Evolutionary conservation across 2,329 filamentous ascomycete genomes (phyloP).

Genomic region (Fusarium agapanthi): DNA sequence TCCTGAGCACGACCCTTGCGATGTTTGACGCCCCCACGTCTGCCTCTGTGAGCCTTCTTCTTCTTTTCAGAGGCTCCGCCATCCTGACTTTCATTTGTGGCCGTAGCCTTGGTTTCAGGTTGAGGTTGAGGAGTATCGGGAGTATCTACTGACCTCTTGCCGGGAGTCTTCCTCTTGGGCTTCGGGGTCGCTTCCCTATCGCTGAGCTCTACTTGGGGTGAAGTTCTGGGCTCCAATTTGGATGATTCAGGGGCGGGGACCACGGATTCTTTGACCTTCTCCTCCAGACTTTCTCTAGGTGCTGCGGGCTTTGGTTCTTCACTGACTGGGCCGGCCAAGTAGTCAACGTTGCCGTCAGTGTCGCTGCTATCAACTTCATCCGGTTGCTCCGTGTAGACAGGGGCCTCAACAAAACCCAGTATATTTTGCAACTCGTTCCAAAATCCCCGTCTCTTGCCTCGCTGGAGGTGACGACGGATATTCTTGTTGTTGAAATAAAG

Average conservation of each 20-base stretch:
- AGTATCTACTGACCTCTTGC: not conserved
- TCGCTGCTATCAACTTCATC: constrained; percentile 30
- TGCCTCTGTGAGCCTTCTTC: constrained; percentile 74
- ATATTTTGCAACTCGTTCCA: constrained; percentile 39
- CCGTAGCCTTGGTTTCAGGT: not conserved
- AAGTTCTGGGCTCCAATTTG: not conserved
- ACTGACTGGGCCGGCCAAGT: not conserved
- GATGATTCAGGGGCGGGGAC: constrained; percentile 9
- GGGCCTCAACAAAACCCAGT: constrained; percentile 1
- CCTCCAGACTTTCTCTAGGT: constrained; percentile 1
- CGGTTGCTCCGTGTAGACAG: not conserved
- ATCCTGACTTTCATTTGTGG: constrained; percentile 9
- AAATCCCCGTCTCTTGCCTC: constrained; percentile 44
- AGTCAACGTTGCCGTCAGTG: constrained; percentile 18
- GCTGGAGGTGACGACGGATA: constrained; percentile 51
- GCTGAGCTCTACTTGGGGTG: constrained; percentile 9
- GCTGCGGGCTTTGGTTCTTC: not conserved
- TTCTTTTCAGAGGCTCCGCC: constrained; percentile 59
- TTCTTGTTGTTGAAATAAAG: constrained; percentile 58
- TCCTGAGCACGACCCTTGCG: constrained; percentile 66
- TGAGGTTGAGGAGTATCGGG: not conserved
- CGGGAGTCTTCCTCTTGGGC: not conserved
- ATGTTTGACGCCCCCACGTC: constrained; percentile 76
- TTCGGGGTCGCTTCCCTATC: constrained; percentile 26
- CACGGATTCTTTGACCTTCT: not conserved